Evolutionary conservation across 495 filamentous ascomycete species (phyloP).

Genomic region (Thermothielavioides terrestris): DNA sequence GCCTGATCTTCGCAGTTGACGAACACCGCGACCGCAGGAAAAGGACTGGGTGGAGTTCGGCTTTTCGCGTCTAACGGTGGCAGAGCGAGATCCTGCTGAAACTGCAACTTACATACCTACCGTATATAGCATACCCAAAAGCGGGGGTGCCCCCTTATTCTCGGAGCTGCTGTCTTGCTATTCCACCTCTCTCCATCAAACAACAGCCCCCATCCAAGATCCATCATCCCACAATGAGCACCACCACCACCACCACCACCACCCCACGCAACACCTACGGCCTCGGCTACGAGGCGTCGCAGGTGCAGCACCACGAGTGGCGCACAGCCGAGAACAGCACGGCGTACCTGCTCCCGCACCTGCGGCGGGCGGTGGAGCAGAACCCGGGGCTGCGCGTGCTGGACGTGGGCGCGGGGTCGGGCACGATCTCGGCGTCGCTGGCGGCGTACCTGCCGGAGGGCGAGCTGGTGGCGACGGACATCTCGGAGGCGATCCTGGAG

Average conservation of each 20-base stretch:
- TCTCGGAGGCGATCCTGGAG: conserved; percentile 28
- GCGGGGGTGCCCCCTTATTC: no score
- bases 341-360: conserved; percentile 27
- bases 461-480: conserved; percentile 35
- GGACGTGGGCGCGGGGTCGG: conserved; percentile 33
- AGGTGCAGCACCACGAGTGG: conserved; percentile 19
- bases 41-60: no score
- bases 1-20: no score
- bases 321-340: conserved; percentile 32
- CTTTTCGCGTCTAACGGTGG: no score
- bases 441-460: conserved; percentile 27
- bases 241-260: background rate
- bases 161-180: no score
- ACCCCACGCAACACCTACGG: conserved; percentile 18
- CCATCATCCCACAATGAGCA: background rate
- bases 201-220: background rate
- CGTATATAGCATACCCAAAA: no score
- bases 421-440: conserved; percentile 32
- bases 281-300: conserved; percentile 15
- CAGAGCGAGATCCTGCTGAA: no score
- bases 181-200: background rate
- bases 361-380: conserved; percentile 12
- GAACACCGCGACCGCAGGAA: no score
- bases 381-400: conserved; percentile 28
- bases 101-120: no score